phyloP scores from a whole-genome alignment of 495 filamentous ascomycete genomes.

The Chaetomium fimeti region DNA sequence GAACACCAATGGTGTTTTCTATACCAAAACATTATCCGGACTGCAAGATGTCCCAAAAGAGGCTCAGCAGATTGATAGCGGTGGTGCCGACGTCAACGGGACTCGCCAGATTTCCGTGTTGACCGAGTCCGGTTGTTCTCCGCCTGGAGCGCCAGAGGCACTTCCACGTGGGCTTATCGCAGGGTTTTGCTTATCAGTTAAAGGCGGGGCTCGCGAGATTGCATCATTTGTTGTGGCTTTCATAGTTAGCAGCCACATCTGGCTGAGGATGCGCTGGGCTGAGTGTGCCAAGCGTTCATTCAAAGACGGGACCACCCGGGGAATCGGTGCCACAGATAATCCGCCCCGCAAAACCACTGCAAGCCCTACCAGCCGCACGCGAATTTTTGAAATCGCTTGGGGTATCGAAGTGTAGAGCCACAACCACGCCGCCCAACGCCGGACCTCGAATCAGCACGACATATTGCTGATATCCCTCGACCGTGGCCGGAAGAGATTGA shows the following conservation, averaged over 20 bases:
- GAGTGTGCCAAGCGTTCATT: neutral
- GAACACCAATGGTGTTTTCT: too few species aligned
- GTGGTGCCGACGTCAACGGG: too few species aligned
- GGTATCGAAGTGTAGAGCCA: conserved; percentile 36
- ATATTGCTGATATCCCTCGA: conserved; percentile 38
- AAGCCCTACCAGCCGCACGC: conserved; percentile 38
- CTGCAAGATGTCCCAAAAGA: too few species aligned
- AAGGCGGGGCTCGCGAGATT: neutral
- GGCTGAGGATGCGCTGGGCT: neutral
- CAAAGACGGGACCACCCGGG: neutral
- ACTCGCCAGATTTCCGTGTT: too few species aligned
- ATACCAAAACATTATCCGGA: too few species aligned
- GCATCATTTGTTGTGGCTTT: conserved; percentile 19
- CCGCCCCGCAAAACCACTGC: conserved; percentile 29
- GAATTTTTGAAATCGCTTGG: conserved; percentile 40
- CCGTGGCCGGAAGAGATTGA: conserved; percentile 34
- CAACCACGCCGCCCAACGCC: conserved; percentile 43
- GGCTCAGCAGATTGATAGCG: too few species aligned
- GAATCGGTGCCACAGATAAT: conserved; percentile 31
- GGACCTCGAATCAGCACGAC: conserved; percentile 41
- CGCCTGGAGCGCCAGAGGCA: too few species aligned
- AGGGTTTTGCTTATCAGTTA: neutral
- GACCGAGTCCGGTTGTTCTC: too few species aligned
- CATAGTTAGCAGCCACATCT: conserved; percentile 12
- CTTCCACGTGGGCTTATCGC: neutral